Base-by-base conservation (phyloP, 2,329 filamentous ascomycete genomes). In the Macroventuria anomochaeta region DNA sequence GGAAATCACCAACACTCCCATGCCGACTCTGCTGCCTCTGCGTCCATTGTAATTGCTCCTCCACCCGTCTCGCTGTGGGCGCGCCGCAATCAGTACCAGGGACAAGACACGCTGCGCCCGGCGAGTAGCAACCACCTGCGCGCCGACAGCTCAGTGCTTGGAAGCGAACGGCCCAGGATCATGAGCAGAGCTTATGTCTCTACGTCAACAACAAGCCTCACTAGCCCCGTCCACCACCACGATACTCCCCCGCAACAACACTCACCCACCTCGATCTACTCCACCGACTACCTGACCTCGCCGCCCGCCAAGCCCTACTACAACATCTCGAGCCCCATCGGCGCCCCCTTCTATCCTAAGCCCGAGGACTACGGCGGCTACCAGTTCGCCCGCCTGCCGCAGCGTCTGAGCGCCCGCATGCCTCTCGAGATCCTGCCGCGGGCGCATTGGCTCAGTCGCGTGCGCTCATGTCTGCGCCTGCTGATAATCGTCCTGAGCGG, bases 401-500 rank as follows among this genome's bases (percentile, higher is more conserved):
- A 52, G 47, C 63, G 64, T 38, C 55, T 64, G 57, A 57, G 57
- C 61, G 60, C 63, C 48, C 59, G 49, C 55, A 70, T 71, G 69
- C 62, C 63, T 58, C 59, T 66, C 57, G 67, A 73, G 38, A 59
- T 61, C 46, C 58, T 60, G 48, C 61, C 64, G 50, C 61, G 67
- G 34, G 65, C 69, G 50, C 69, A 70, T 51, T 73, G 70, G 71
- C 69, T 73, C 55, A 71, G 67, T 46, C 65, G 67, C 44, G 54
- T 73, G 50, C 69, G 71, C 43, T 75, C 70, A 37, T 67, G 64
- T 56, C 68, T 75, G 21, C 71, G 72, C 44, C 65, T 74, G 31
- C 63, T 73, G 52, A 70, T 72, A 62, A 69, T 74, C 36, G 67
- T 73, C 12, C 68, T 75, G 50, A 71, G 68, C 61, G 71, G 67